Base-by-base conservation (phyloP, 345 rosid genomes). In the Corchorus olitorius region DNA sequence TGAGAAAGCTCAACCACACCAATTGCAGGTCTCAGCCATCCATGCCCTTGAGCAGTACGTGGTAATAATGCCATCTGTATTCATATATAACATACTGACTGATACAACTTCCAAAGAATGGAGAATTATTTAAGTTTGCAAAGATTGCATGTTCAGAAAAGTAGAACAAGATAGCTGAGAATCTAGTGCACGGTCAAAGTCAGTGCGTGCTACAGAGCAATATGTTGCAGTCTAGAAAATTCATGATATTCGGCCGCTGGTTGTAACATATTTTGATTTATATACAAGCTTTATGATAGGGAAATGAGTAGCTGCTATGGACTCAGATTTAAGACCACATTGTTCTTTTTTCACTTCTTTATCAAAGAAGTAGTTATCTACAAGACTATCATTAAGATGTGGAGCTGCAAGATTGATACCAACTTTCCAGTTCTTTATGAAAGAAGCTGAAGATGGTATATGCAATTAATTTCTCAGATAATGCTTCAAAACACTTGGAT, bases 1-100 rank as follows among this genome's bases (percentile, higher is more conserved):
- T 97, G 99, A 78, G 98, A 94, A 71, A 97, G 98, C 84, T 97
- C 99, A 79, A 88, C 84, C 62, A 97, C 97, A 77, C 99, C 99
- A 59, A 85, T 78, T 37, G 97, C 97, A 81, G 99, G 99, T 83
- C 99, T 92, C 80, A 94, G 86, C 99, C 99, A 94, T 84, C 99
- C 99, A 87, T 90, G 95, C 67, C 95, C 97, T 84, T 90, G 97
- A 46, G 94, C 81, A 78, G 91, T 90, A 50, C 94, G 98, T 4
- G 99, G 97, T 76, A 87, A 84, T 76, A 97, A 85, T 13, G 99
- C 98, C 99, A 97, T 92, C 99, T 97, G 89, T 79, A 82, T 35
- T n/a, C 62, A 53, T 17, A 46, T 17, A 80, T 62, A 65, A n/a
- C 65, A 53, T 2, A 65, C 48, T 65, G 60, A 35, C 62, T 82